Evolutionary conservation across 192 early-diverging fungal genomes (phyloP).

Genomic region (Coemansia asiatica): DNA sequence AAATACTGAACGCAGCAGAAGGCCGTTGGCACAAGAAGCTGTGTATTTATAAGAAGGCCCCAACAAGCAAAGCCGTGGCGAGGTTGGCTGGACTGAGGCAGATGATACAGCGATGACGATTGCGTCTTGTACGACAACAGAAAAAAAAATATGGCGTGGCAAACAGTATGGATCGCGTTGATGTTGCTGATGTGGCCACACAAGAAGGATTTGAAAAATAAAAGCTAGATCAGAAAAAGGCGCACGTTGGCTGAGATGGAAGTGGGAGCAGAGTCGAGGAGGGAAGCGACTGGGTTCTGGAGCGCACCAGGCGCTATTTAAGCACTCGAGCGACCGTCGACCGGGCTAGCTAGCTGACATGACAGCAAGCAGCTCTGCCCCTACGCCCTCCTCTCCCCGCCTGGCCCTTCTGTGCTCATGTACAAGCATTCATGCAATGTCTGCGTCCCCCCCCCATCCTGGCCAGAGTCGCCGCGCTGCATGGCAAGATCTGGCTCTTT

Average conservation of each 20-base stretch:
- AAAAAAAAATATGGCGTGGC: no score
- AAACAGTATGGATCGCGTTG: neutral
- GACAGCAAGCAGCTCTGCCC: no score
- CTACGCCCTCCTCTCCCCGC: no score
- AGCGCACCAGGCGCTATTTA: neutral
- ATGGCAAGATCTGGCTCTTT: no score
- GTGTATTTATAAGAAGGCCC: neutral
- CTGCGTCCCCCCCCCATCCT: no score
- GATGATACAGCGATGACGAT: neutral
- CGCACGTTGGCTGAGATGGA: neutral
- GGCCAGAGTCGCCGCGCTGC: no score
- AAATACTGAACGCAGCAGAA: neutral
- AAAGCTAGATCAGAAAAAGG: neutral
- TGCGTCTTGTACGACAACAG: neutral
- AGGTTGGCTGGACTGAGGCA: no score
- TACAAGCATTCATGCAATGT: no score
- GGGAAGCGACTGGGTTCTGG: neutral
- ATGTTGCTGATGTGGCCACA: no score
- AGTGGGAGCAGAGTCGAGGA: neutral
- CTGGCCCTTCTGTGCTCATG: no score
- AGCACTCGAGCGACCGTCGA: neutral
- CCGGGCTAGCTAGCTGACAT: neutral
- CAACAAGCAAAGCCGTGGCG: no score
- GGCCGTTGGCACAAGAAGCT: neutral
- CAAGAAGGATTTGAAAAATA: neutral